A percentile compares a stretch with the other conserved stretches of the same genome.
Evolutionary conservation across 179 eudicot genomes (phyloP).

Genomic region (Amaranthus tricolor): DNA sequence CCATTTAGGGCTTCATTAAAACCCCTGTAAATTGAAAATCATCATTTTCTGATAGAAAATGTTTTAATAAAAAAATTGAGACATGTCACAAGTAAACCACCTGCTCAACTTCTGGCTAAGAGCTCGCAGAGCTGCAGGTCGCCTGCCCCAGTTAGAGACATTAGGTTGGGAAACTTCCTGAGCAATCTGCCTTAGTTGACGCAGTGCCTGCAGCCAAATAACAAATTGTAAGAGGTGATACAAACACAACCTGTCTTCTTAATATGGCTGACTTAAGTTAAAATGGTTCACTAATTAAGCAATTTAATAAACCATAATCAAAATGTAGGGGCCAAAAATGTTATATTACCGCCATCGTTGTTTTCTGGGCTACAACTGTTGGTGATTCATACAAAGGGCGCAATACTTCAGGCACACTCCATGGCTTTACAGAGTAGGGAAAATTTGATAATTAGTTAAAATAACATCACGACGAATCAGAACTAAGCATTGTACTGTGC

Average conservation of each 20-base stretch:
- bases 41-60: conserved; percentile 8
- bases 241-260: too few species aligned
- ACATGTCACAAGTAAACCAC: conserved; percentile 23
- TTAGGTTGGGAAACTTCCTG: conserved; percentile 73
- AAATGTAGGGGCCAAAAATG: neutral
- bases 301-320: neutral
- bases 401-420: conserved; percentile 95
- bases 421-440: conserved; percentile 44
- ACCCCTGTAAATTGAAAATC: conserved; percentile 49
- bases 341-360: conserved; percentile 68
- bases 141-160: conserved; percentile 72
- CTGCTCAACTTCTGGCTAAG: conserved; percentile 83
- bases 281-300: too few species aligned
- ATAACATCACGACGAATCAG: conserved; percentile 1
- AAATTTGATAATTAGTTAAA: conserved; percentile 6
- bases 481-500: neutral
- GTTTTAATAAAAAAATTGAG: neutral
- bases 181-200: conserved; percentile 81
- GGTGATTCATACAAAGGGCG: conserved; percentile 91
- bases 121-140: conserved; percentile 85
- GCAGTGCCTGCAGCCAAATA: conserved; percentile 59
- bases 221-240: neutral
- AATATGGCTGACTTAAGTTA: neutral
- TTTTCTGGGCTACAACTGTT: conserved; percentile 75
- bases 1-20: conserved; percentile 92